phyloP scores from a whole-genome alignment of 2,329 filamentous ascomycete species.

The Hypomyces perniciosus region DNA sequence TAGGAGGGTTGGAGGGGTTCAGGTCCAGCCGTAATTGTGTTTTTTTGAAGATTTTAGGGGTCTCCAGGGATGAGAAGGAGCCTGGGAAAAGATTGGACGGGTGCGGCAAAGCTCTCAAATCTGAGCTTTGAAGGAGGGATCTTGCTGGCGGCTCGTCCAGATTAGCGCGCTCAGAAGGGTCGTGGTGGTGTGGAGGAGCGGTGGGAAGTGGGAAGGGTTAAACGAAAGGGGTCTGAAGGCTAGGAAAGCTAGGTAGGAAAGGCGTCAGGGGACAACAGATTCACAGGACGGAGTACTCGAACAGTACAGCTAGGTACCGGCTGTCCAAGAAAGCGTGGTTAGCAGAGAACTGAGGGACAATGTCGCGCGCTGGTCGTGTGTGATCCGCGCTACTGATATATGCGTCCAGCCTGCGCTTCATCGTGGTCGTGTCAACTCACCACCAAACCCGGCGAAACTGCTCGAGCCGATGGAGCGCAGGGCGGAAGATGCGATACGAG shows the following conservation, averaged over 20 bases:
- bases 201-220: not conserved
- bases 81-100: not conserved
- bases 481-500: not conserved
- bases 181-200: not conserved
- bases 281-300: too few relatives aligned
- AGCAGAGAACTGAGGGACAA: not conserved
- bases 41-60: not conserved
- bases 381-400: too few relatives aligned
- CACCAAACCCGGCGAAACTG: too few relatives aligned
- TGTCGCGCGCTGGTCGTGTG: not conserved
- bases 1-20: not conserved
- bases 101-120: conserved; percentile 1
- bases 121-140: conserved; percentile 2
- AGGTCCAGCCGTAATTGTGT: not conserved
- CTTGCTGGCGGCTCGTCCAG: conserved; percentile 5
- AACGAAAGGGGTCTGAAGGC: too few relatives aligned
- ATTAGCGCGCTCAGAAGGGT: conserved; percentile 2
- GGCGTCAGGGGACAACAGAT: not conserved
- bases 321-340: too few relatives aligned
- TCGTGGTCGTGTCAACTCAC: not conserved
- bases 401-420: too few relatives aligned
- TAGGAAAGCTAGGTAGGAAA: not conserved
- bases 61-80: not conserved
- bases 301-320: too few relatives aligned
- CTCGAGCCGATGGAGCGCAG: not conserved